These are phyloP conservation scores for Penstemon newberryi DNA, from an alignment of 257 asterid genomes.

Conservation along the genomic window DNA sequence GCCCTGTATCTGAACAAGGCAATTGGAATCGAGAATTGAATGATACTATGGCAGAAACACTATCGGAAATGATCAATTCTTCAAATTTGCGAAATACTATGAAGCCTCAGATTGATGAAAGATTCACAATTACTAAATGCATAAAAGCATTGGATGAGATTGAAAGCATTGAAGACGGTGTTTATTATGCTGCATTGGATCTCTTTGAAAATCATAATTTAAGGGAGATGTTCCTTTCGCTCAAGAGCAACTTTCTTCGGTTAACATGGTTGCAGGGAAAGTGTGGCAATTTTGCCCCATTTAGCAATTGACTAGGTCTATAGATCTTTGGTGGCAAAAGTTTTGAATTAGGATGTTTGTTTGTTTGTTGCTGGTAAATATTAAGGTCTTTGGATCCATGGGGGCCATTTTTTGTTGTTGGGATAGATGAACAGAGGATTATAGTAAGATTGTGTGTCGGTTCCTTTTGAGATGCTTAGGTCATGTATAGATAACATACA, in stretches of 20 bases:
- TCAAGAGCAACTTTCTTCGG: conserved; percentile 46
- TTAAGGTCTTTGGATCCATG: too few species aligned
- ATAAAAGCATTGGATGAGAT: conserved; percentile 79
- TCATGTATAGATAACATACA: background rate
- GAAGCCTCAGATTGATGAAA: conserved; percentile 42
- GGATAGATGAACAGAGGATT: background rate
- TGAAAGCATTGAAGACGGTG: conserved; percentile 60
- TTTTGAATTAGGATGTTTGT: background rate
- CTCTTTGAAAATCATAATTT: conserved; percentile 65
- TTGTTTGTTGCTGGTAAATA: background rate
- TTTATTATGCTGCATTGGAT: conserved; percentile 76
- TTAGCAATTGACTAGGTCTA: conserved; percentile 24
- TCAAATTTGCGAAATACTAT: conserved; percentile 46
- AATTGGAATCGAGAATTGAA: conserved; percentile 47
- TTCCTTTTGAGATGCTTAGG: background rate
- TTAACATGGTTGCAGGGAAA: conserved; percentile 78
- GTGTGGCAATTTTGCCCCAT: conserved; percentile 39
- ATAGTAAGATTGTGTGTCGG: background rate
- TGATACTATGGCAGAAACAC: conserved; percentile 61
- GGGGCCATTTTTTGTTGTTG: background rate
- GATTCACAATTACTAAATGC: conserved; percentile 67
- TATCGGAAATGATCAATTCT: conserved; percentile 62
- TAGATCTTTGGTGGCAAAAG: background rate
- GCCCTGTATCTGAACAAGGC: conserved; percentile 43
- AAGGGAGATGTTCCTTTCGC: conserved; percentile 73